phyloP scores from a whole-genome alignment of 2,329 filamentous ascomycete genomes.

The Fonsecaea multimorphosa region DNA sequence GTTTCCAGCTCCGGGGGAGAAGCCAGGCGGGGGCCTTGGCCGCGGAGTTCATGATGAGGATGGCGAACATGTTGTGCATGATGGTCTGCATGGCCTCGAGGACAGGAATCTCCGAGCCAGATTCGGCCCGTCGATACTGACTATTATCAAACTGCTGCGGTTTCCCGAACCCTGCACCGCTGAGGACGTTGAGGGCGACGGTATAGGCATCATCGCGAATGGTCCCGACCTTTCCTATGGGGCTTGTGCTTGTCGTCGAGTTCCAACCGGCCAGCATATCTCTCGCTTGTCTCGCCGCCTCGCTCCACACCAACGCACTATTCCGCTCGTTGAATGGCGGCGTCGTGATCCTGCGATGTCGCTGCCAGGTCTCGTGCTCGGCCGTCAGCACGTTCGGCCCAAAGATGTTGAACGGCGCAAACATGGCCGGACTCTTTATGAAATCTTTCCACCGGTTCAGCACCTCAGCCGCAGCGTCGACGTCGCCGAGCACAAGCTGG shows the following conservation, averaged over 20 bases:
- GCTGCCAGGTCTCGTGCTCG: constrained; percentile 1
- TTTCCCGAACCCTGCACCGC: constrained; percentile 37
- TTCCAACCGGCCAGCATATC: not conserved
- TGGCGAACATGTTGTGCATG: not conserved
- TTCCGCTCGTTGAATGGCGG: constrained; percentile 4
- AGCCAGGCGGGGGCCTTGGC: not conserved
- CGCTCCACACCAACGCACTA: not conserved
- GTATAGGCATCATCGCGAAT: constrained; percentile 34
- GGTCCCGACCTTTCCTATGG: not conserved
- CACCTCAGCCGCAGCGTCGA: not conserved
- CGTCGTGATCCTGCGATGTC: not conserved
- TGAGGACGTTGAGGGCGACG: constrained; percentile 37
- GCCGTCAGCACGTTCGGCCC: not conserved
- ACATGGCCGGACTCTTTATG: not conserved
- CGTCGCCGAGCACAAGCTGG: not conserved
- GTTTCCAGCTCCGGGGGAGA: not conserved
- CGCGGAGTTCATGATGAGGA: not conserved
- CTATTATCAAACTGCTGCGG: constrained; percentile 35
- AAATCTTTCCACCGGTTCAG: not conserved
- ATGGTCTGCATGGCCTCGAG: not conserved
- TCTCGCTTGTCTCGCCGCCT: not conserved
- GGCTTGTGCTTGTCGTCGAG: no score
- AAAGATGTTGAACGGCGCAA: not conserved
- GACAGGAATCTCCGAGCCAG: not conserved
- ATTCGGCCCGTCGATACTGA: not conserved